Evolutionary conservation across 768 basidiomycete species (phyloP), one percentile per base, ranked within the genome.

Genomic region (Mycena epipterygia): DNA sequence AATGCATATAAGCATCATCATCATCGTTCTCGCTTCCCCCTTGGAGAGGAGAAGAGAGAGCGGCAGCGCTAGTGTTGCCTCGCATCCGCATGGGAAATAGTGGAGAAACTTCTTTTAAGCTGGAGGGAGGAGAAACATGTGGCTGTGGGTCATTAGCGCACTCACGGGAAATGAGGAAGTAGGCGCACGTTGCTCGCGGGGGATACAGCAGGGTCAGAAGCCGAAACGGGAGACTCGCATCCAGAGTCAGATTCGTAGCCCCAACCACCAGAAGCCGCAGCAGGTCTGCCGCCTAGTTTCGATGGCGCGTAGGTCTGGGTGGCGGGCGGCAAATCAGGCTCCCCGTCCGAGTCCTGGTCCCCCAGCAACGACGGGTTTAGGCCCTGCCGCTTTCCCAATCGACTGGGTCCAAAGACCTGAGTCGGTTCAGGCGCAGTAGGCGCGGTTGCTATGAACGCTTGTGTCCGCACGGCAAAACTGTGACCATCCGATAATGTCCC

Each of bases 331-430:
- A 59, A 44, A 25, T 72, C 73, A 16, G 49, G 70, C 19, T 76
- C 72, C 16, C 69, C 74, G 19, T 51, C 53, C 41, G 65, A 56
- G 63, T 67, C 58, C 62, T 56, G 68, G 44, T 60, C 25, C 42
- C 63, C 32, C 25, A 73, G 52, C 67, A 70, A 68, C 48, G 62
- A 56, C 3, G 51, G 19, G 33, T 58, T 71, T 48, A 52, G 49
- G 67, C 56, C 51, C 27, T 75, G 71, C 17, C 63, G 59, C 56
- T 77, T 76, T 2, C 76, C 79, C 41, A 88, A 72, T n/a, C 77
- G 69, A 71, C 85, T 88, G 48, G 68, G 72, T 59, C 80, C 80
- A 70, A 87, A 89, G 25, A 75, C 71, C 66, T 87, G 87, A 4
- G 82, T 86, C 29, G 76, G n/a, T 64, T 59, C 30, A 51, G 75